Conservation (phyloP, 306 rosid species). For the Luffa aegyptiaca region DNA sequence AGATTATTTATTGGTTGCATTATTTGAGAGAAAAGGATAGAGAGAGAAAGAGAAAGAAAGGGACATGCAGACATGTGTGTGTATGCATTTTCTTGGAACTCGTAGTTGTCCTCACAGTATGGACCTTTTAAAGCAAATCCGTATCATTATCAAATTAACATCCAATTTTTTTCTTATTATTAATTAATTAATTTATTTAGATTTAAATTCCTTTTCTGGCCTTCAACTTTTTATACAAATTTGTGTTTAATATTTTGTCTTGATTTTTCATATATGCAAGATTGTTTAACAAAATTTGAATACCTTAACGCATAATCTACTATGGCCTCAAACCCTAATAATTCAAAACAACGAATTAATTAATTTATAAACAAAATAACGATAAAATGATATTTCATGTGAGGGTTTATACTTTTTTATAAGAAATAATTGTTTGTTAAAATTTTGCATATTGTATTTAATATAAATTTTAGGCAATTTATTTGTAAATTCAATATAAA, state of each 20-base stretch:
- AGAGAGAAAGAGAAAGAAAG: neutral
- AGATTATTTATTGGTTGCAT: neutral
- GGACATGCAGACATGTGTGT: conserved; percentile 8
- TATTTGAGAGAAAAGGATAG: neutral
- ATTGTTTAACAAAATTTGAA: too few species aligned
- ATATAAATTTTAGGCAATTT: neutral
- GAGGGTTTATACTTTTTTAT: too few species aligned
- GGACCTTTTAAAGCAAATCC: conserved; percentile 6
- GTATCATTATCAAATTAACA: neutral
- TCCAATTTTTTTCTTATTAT: too few species aligned
- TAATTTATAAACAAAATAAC: too few species aligned
- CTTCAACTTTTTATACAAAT: neutral
- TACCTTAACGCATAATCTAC: too few species aligned
- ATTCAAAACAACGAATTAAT: too few species aligned
- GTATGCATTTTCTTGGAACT: conserved; percentile 7
- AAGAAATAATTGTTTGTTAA: neutral
- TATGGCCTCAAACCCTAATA: too few species aligned
- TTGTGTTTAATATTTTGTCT: too few species aligned
- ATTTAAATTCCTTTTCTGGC: too few species aligned
- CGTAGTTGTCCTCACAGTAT: conserved; percentile 10
- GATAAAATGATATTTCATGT: too few species aligned
- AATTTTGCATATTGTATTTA: neutral
- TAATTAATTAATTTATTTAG: too few species aligned
- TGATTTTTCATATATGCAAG: too few species aligned
- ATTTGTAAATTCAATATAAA: neutral